Percentiles rank a stretch among this genome's conserved stretches.
These are phyloP conservation scores for Elongisporangium prolatum DNA, from an alignment of 352 stramenopile genomes.

Conservation along the genomic window DNA sequence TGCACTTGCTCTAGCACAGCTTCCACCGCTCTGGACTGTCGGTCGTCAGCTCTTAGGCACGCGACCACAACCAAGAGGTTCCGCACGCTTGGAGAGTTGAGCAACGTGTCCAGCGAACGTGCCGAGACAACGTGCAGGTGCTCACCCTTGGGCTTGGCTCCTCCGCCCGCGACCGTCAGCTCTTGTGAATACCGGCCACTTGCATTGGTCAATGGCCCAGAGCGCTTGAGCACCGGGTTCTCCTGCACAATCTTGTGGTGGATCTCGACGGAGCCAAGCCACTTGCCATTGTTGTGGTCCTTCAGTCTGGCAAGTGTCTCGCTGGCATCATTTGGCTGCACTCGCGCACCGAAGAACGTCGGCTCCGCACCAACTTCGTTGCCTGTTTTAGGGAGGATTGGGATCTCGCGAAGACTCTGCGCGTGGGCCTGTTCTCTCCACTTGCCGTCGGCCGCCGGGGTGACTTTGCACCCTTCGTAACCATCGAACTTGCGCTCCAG, in stretches of 20 bases:
- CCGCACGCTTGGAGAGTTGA: conserved; percentile 10
- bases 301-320: conserved; percentile 40
- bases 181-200: conserved; percentile 73
- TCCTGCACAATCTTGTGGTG: conserved; percentile 39
- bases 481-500: conserved; percentile 70
- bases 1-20: conserved; percentile 59
- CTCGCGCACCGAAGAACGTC: conserved; percentile 38
- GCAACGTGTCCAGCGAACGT: conserved; percentile 37
- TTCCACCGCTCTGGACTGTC: conserved; percentile 44
- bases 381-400: conserved; percentile 49
- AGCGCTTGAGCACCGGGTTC: conserved; percentile 61
- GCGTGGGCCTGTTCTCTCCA: conserved; percentile 50
- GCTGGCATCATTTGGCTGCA: conserved; percentile 37
- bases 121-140: conserved; percentile 26
- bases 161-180: conserved; percentile 41
- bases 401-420: conserved; percentile 60
- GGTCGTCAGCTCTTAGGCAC: conserved; percentile 64
- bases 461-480: conserved; percentile 67
- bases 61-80: conserved; percentile 64
- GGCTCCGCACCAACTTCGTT: conserved; percentile 49
- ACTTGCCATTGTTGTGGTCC: conserved; percentile 42
- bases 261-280: conserved; percentile 67
- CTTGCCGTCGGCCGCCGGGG: conserved; percentile 47
- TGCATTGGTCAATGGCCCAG: conserved; percentile 52
- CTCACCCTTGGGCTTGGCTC: conserved; percentile 16